Base-by-base conservation (phyloP, 179 eudicot genomes). In the Beta corolliflora region DNA sequence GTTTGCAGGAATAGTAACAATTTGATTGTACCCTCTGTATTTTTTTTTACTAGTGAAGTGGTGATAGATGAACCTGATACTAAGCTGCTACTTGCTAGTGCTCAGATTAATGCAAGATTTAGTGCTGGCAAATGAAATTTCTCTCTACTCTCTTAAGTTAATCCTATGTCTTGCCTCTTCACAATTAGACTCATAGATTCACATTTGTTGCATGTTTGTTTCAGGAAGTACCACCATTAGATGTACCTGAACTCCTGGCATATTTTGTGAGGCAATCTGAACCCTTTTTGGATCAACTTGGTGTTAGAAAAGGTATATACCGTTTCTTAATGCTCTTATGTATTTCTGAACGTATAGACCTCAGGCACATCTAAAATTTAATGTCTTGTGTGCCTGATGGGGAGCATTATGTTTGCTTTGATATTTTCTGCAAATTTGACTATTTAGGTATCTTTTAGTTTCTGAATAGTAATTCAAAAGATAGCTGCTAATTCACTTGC, bases 241-340 rank as follows among this genome's bases (percentile, higher is more conserved):
- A 93, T 90, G 90, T 92, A 44, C 91, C 94, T 16, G 99, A 96
- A 84, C 92, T 96, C 75, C 81, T 96, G 84, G 99, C 99, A 66
- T 89, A 84, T 87, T 86, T 91, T 73, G 93, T 96, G 72, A 90
- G 97, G 85, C 99, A 93, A 82, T 96, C 99, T 83, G 93, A 89
- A 79, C 94, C 99, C 65, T 89, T 96, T 77, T 89, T 96, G 85
- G 99, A 96, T 87, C 99, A 96, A 81, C 94, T 96, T 77, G 99
- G 99, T 77, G 89, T 96, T 85, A 88, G 71, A 82, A 92, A 86
- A 90, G 99, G 99, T 95, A 78, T 65, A 73, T 72, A 41, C 46
- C 54, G 54, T 23, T 59, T 13, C 55, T 45, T 61, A 19, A 74
- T 4, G 65, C 79, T 25, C 15, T 75, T 44, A 19, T 44, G 29